Evolutionary conservation across 2,329 filamentous ascomycete species (phyloP).

Genomic region (Ophiostoma fasciatum): DNA sequence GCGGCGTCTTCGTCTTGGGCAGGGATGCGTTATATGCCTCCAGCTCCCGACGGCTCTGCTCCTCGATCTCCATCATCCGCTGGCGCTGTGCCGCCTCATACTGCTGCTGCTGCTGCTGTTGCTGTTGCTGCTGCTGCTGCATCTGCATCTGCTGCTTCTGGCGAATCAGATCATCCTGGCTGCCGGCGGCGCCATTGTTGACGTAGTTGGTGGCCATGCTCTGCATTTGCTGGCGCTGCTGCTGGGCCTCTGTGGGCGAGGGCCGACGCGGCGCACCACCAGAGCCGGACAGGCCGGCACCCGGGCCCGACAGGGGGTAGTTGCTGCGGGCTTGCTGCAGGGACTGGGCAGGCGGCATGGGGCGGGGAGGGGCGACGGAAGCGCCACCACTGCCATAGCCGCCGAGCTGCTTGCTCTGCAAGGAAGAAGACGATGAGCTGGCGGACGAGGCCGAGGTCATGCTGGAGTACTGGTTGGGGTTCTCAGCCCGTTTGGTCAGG

Average conservation of each 20-base stretch:
- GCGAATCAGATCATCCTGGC: constrained; percentile 39
- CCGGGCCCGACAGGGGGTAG: constrained; percentile 14
- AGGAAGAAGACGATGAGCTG: too few species aligned
- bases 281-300: constrained; percentile 18
- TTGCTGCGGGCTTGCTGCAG: constrained; percentile 25
- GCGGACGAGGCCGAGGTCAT: constrained; percentile 53
- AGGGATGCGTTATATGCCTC: constrained; percentile 84
- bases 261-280: constrained; percentile 27
- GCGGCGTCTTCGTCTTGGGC: constrained; percentile 62
- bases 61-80: constrained; percentile 40
- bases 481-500: constrained; percentile 60
- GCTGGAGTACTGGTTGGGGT: constrained; percentile 53
- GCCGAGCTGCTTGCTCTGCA: constrained; percentile 48
- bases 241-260: constrained; percentile 29
- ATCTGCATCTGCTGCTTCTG: constrained; percentile 33
- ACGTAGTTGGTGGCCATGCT: constrained; percentile 39
- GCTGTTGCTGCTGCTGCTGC: constrained; percentile 16
- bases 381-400: constrained; percentile 40
- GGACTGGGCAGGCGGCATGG: constrained; percentile 43
- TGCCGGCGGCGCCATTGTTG: constrained; percentile 29
- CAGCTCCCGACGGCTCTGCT: constrained; percentile 58
- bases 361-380: constrained; percentile 54
- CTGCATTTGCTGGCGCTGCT: constrained; percentile 44
- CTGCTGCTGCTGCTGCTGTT: constrained; percentile 41
- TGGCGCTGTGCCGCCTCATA: constrained; percentile 41